These are phyloP conservation scores for Diaporthe amygdali DNA, from an alignment of 2,329 filamentous ascomycete species.

Conservation along the genomic window DNA sequence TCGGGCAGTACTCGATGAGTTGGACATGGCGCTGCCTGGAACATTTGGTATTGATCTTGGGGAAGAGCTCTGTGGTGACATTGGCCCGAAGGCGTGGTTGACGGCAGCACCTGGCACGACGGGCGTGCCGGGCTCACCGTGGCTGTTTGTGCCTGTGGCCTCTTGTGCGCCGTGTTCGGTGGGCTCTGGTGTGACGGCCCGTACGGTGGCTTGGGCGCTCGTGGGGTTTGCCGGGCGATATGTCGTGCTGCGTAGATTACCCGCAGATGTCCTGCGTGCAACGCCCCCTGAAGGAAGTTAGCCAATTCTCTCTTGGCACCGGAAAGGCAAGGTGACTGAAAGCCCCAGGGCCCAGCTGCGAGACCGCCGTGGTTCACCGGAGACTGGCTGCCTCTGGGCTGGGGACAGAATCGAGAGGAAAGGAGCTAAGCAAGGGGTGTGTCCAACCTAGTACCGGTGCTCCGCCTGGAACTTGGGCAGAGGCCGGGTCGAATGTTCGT, in stretches of 20 bases:
- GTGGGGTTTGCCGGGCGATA: conserved; percentile 32
- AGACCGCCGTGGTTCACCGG: not conserved
- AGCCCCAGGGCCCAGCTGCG: not conserved
- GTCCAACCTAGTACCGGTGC: conserved; percentile 15
- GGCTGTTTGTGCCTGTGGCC: conserved; percentile 29
- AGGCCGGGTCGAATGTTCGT: conserved; percentile 22
- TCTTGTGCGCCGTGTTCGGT: conserved; percentile 38
- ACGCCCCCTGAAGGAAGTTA: conserved; percentile 9
- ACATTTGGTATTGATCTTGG: conserved; percentile 51
- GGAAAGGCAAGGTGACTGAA: not conserved
- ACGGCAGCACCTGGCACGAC: conserved; percentile 23
- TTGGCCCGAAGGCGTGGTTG: conserved; percentile 39
- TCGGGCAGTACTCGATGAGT: conserved; percentile 28
- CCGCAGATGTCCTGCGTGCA: conserved; percentile 31
- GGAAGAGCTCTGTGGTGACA: conserved; percentile 49
- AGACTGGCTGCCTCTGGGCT: not conserved
- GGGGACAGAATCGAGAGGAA: not conserved
- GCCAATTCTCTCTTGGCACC: not conserved
- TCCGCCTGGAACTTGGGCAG: conserved; percentile 11
- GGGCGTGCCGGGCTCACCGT: conserved; percentile 3
- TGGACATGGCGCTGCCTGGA: conserved; percentile 40
- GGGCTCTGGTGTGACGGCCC: conserved; percentile 70
- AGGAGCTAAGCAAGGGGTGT: conserved; percentile 12
- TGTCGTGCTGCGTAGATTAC: conserved; percentile 32
- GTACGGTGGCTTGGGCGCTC: conserved; percentile 53